Base-by-base conservation (phyloP, 257 asterid species). In the Lycium ferocissimum region DNA sequence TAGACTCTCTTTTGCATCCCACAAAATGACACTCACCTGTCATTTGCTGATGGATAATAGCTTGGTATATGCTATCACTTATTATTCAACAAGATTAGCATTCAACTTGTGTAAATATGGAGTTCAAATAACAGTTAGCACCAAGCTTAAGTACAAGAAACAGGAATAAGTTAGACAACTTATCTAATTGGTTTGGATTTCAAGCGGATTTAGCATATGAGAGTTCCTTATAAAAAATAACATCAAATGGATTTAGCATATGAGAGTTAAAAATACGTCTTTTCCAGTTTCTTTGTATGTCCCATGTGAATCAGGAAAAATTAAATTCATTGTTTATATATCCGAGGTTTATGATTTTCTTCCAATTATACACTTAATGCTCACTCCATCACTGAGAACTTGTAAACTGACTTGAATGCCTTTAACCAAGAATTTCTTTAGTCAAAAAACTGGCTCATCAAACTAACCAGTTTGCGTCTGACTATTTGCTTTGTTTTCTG, bases 1-100 rank as follows among this genome's bases (percentile, higher is more conserved):
- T 76, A 26, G 47, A 51, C 9, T 12, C 47, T 76, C 82, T 13
- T 53, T 51, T 76, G 63, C 26, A 14, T 76, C 49, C 20, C 26
- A 12, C 65, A 51, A 76, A 76, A 76, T 49, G 47, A 22, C 81
- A 13, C 51, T 7, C 51, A 22, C 45, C 53, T 26, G 43, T 51
- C 40, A 22, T 17, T 76, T 76, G 47, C 47, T 26, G 63, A 51
- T 51, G 47, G 63, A 14, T 51, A 7, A 26, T 76, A 76, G 82
- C 82, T 51, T 76, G 63, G 26, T 76, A 51, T 51, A 26, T 51
- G 82, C 22, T 76, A 51, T 51, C 12, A 51, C 63, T 76, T 51
- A 63, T 51, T 76, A 53, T 26, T 76, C 65, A 26, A 76, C 9
- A 51, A 76, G 12, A 13, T 51, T 76, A 76, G 47, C 26, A 51